Percentiles rank a stretch among this genome's conserved stretches.
These are phyloP conservation scores for Noccaea bulbosa DNA, from an alignment of 345 rosid genomes.

Conservation along the genomic window DNA sequence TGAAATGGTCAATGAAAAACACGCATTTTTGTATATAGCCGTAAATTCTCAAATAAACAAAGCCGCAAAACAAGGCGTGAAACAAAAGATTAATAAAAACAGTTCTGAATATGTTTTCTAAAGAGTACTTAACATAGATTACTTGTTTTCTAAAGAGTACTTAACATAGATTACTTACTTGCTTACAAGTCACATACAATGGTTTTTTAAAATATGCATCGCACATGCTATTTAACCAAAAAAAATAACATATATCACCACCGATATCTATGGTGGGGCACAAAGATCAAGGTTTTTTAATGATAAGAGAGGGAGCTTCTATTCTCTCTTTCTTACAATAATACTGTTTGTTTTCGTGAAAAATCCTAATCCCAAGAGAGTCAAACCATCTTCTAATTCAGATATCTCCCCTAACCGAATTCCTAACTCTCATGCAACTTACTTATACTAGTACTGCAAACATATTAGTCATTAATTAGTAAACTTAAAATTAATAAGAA, in stretches of 20 bases:
- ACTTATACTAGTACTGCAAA: not conserved
- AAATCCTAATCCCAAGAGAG: conserved; percentile 42
- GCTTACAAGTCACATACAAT: not conserved
- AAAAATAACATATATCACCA: not conserved
- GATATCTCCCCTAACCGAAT: conserved; percentile 8
- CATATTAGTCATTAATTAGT: not conserved
- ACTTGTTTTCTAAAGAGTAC: not conserved
- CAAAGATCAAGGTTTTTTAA: conserved; percentile 20
- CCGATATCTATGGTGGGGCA: conserved; percentile 18
- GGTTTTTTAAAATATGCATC: not conserved
- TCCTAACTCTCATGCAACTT: conserved; percentile 40
- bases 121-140: not conserved
- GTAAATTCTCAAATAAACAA: not conserved
- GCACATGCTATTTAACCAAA: conserved; percentile 19
- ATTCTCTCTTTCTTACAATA: conserved; percentile 34
- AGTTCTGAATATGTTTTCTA: not conserved
- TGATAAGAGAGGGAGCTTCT: conserved; percentile 39
- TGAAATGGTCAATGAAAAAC: not conserved
- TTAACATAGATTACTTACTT: not conserved
- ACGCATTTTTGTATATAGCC: not conserved
- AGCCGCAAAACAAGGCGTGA: not conserved
- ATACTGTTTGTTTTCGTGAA: conserved; percentile 6
- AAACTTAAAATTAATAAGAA: not conserved
- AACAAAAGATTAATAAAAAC: not conserved
- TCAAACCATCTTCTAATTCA: conserved; percentile 29